phyloP scores from a whole-genome alignment of 164 flowering plant genomes.

The Taxillus chinensis region DNA sequence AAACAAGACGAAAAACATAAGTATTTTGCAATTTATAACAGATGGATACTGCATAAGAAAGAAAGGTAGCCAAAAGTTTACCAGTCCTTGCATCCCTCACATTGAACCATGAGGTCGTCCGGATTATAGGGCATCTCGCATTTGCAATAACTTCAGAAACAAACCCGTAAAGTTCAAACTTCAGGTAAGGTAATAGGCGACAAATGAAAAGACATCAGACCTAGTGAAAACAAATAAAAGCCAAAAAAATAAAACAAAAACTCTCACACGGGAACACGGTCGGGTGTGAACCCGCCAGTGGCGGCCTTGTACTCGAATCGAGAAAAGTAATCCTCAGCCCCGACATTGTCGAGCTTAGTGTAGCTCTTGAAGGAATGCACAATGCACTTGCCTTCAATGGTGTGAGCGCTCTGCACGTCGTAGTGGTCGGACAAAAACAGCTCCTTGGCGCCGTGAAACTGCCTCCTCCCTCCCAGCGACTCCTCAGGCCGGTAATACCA shows the following conservation, averaged over 20 bases:
- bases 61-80: conserved; percentile 15
- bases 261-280: conserved; percentile 74
- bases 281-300: conserved; percentile 65
- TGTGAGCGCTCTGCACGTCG: conserved; percentile 66
- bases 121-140: conserved; percentile 85
- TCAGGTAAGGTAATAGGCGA: background rate
- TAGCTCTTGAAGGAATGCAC: conserved; percentile 69
- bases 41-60: background rate
- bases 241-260: background rate
- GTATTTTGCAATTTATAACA: too few relatives aligned
- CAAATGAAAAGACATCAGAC: background rate
- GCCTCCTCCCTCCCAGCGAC: conserved; percentile 57
- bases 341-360: conserved; percentile 72
- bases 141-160: conserved; percentile 56
- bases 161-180: conserved; percentile 5
- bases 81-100: conserved; percentile 88
- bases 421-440: conserved; percentile 60
- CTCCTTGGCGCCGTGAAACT: conserved; percentile 72
- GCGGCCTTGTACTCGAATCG: conserved; percentile 69
- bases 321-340: conserved; percentile 62
- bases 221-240: background rate
- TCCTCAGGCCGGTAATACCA: conserved; percentile 80
- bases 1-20: too few relatives aligned
- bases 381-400: conserved; percentile 64
- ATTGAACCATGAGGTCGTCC: conserved; percentile 81